Evolutionary conservation across 352 stramenopile species (phyloP), one percentile per base, ranked within the genome.

Genomic region (Phytophthora sojae): DNA sequence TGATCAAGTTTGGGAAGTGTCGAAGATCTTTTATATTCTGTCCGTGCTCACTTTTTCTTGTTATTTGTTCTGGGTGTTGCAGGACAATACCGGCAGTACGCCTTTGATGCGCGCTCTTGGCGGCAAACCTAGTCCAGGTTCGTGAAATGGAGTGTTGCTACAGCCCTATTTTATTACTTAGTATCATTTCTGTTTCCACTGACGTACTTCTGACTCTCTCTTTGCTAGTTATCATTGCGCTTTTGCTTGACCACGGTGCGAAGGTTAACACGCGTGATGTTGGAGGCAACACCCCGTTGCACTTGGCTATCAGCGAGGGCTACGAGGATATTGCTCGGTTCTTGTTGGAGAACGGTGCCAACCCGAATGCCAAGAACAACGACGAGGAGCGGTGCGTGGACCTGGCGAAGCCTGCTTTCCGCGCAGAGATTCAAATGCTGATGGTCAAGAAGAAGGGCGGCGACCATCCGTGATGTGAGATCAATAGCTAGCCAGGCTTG

Each of bases 11-110:
- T n/a, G 32, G 26, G 4, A 21, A 6, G 1, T 21, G 21, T 32
- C 30, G 23, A 37, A 26, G 30, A 5, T 6, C 30, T 37, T 61
- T 9, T 21, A 8, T 49, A 4, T n/a, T 21, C 6, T 15, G 17
- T 49, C 6, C 1, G 4, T n/a, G 8, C 14, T 49, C 39, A 49
- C 8, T 49, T 49, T 49, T 19, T 21, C 2, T 49, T 15, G 12
- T 0, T 49, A 9, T 7, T 49, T 15, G 3, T 0, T 49, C 3
- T 15, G 11, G 17, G 17, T 49, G 11, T 30, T 59, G 3, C 14
- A 93, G 86, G 86, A 93, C 55, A 69, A 86, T 61, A 81, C 77
- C 11, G 86, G 84, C 0, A 88, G 79, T 59, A 94, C 86, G 8
- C 81, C 86, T 11, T 59, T 94, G 29, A 91, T 85, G 64, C 78